Base-by-base conservation (phyloP, 257 asterid genomes). In the Nicotiana obtusifolia region DNA sequence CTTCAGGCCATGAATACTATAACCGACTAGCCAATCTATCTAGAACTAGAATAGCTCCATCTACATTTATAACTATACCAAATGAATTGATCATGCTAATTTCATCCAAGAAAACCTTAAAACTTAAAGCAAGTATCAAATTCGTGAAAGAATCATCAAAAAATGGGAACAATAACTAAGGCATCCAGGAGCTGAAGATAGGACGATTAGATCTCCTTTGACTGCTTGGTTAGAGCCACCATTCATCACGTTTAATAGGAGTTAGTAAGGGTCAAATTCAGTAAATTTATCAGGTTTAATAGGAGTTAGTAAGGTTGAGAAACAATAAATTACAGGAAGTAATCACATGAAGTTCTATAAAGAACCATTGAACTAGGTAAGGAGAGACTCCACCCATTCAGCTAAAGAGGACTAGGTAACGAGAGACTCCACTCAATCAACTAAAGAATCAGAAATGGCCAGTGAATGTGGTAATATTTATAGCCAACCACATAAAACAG, bases 401-500 rank as follows among this genome's bases (percentile, higher is more conserved):
- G 33, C 53, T 67, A 9, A 33, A 33, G 76, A 67, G 16, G 37
- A 67, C 28, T 33, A 67, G 53, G 11, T 67, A 33, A 66, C 8
- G 15, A 15, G 28, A 33, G 53, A 67, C 56, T 31, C 24, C 15
- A 37, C 54, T 28, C 31, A 68, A 68, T 37, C 54, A 68, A 68
- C 11, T 68, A 17, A 35, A n/a, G 56, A 68, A 68, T 68, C 54
- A 68, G 77, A 37, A 35, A 35, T 68, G 31, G 54, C 77, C 54
- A 68, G 77, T 35, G 56, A 10, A 37, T 68, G 31, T 37, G 56
- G 53, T 35, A 19, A 47, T 13, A 66, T 19, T n/a, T 68, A 68
- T 37, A n/a, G 77, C 54, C 77, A n/a, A 10, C 77, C 77, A 68
- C 77, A 37, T 68, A 66, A 65, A 61, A 31, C n/a, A n/a, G 77